phyloP scores from a whole-genome alignment of 257 asterid species.

The Forsythia suspensa region DNA sequence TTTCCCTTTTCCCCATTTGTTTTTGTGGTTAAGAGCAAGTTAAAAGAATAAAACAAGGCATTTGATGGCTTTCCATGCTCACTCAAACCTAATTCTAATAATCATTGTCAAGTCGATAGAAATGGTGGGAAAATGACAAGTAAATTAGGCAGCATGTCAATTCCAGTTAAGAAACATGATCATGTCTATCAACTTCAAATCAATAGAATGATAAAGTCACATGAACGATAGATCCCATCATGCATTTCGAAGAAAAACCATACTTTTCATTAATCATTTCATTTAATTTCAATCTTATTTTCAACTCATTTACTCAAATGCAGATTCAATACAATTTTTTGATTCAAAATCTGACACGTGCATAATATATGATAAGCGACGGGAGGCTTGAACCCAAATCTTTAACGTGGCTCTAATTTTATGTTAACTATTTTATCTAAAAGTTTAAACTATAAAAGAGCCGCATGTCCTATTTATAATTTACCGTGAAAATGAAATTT shows the following conservation, averaged over 20 bases:
- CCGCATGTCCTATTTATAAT: no score
- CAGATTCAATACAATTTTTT: no score
- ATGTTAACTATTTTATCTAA: no score
- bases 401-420: no score
- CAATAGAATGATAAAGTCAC: background rate
- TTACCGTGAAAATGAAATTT: background rate
- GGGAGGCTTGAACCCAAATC: no score
- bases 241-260: background rate
- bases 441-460: no score
- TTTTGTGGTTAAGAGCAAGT: background rate
- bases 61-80: background rate
- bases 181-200: background rate
- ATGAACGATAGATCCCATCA: background rate
- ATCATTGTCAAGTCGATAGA: background rate
- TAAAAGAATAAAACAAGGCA: background rate
- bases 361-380: background rate
- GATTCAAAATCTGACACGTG: background rate
- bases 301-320: background rate
- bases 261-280: background rate
- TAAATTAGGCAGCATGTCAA: conserved; percentile 2
- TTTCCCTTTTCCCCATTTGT: background rate
- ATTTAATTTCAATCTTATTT: no score
- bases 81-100: background rate
- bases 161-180: background rate
- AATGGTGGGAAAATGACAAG: background rate